phyloP scores from a whole-genome alignment of 1,284 basidiomycete genomes.

The Ganoderma lucidum region DNA sequence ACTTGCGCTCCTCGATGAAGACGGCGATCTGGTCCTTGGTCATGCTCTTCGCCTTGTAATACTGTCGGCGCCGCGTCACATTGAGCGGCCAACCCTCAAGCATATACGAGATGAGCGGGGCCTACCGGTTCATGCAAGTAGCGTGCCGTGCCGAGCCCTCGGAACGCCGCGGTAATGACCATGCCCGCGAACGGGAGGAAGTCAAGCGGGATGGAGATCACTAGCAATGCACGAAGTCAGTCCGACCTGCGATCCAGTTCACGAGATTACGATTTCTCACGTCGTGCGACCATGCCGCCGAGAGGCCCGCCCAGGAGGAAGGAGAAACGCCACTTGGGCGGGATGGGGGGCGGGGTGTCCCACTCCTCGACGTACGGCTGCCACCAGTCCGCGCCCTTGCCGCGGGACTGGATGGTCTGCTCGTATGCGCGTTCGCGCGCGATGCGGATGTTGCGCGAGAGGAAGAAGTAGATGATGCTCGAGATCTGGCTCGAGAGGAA shows the following conservation, averaged over 20 bases:
- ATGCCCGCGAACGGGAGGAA: constrained; percentile 78
- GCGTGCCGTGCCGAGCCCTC: constrained; percentile 73
- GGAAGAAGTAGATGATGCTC: constrained; percentile 79
- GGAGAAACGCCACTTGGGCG: constrained; percentile 46
- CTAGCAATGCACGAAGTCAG: constrained; percentile 46
- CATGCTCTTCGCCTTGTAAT: constrained; percentile 87
- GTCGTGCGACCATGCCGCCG: constrained; percentile 54
- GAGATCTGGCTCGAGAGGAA: constrained; percentile 79
- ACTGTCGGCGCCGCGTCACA: constrained; percentile 51
- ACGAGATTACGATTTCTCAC: constrained; percentile 30
- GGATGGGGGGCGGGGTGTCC: constrained; percentile 68
- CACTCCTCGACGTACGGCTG: constrained; percentile 89
- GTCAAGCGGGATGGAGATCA: constrained; percentile 72
- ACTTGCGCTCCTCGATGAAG: constrained; percentile 88
- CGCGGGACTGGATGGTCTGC: constrained; percentile 81
- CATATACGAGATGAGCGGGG: constrained; percentile 2
- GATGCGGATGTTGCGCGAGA: constrained; percentile 76
- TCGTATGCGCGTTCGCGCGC: constrained; percentile 82
- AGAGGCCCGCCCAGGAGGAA: constrained; percentile 55
- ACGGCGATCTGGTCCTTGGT: constrained; percentile 66
- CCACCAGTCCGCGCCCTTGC: constrained; percentile 87
- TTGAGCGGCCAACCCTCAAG: too few relatives aligned
- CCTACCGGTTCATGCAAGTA: constrained; percentile 74
- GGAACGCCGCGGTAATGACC: constrained; percentile 69
- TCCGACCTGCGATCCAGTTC: not conserved